phyloP scores from a whole-genome alignment of 768 basidiomycete species.

The Gautieria morchelliformis region DNA sequence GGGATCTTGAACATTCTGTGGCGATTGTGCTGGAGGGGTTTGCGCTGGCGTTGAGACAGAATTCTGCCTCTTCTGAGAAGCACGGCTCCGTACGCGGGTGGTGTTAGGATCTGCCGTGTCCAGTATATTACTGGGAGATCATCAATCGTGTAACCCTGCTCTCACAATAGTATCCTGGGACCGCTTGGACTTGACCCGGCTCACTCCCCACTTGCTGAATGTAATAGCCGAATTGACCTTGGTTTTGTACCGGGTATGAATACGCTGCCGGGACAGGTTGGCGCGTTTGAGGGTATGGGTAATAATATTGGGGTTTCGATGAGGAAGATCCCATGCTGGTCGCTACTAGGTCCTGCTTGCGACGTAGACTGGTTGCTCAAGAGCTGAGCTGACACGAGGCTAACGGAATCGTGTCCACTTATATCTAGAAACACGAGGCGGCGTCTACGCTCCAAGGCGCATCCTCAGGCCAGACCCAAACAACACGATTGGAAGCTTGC shows the following conservation, averaged over 20 bases:
- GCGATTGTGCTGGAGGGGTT: not conserved
- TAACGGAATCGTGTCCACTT: not conserved
- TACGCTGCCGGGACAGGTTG: not conserved
- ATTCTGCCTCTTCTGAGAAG: not conserved
- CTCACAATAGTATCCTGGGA: slow-evolving; percentile 6
- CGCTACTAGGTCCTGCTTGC: no score
- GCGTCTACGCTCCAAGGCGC: not conserved
- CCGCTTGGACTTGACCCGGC: slow-evolving; percentile 2
- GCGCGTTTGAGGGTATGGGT: not conserved
- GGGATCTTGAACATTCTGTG: not conserved
- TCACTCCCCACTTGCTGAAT: slow-evolving; percentile 3
- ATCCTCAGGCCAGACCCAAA: not conserved
- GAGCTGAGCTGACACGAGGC: not conserved
- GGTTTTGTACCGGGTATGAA: not conserved
- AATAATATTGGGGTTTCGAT: slow-evolving; percentile 1
- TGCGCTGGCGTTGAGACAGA: not conserved
- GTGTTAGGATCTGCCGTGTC: not conserved
- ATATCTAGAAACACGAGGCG: not conserved
- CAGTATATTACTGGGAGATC: not conserved
- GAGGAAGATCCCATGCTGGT: not conserved
- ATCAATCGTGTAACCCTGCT: not conserved
- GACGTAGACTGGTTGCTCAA: not conserved
- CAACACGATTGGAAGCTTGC: no score
- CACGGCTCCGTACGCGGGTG: not conserved
- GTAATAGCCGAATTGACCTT: slow-evolving; percentile 4